phyloP scores from a whole-genome alignment of 176 grass and related monocot species.

The Paspalum vaginatum region DNA sequence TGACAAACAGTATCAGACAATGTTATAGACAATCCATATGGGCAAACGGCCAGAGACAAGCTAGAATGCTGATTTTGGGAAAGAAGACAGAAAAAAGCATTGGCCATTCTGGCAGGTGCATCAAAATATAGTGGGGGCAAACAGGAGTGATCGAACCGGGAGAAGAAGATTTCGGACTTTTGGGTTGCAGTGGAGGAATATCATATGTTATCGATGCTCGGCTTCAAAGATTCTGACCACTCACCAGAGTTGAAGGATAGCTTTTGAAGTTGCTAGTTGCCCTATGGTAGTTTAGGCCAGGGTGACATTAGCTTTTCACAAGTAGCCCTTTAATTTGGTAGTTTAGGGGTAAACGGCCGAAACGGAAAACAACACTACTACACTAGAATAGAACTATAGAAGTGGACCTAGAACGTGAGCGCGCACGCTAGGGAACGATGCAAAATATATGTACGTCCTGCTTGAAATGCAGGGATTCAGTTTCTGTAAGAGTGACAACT shows the following conservation, averaged over 20 bases:
- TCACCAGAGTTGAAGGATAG: constrained; percentile 18
- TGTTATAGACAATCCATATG: too few relatives aligned
- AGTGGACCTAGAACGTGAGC: not conserved
- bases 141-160: not conserved
- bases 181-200: not conserved
- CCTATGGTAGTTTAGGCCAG: not conserved
- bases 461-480: constrained; percentile 9
- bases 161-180: not conserved
- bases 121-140: constrained; percentile 7
- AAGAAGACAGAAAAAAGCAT: constrained; percentile 13
- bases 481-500: not conserved
- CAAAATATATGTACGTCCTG: not conserved
- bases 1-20: too few relatives aligned
- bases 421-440: not conserved
- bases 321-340: too few relatives aligned
- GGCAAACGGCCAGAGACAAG: too few relatives aligned
- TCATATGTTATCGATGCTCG: constrained; percentile 7
- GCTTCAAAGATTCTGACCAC: constrained; percentile 32
- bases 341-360: too few relatives aligned
- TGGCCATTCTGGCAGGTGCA: constrained; percentile 1
- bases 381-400: too few relatives aligned
- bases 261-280: not conserved
- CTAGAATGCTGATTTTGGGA: constrained; percentile 37
- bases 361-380: not conserved
- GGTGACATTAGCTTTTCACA: too few relatives aligned